A percentile compares a stretch with the other conserved stretches of the same genome.
phyloP scores from a whole-genome alignment of 169 alveolate species.

The Cyclospora cayetanensis region DNA sequence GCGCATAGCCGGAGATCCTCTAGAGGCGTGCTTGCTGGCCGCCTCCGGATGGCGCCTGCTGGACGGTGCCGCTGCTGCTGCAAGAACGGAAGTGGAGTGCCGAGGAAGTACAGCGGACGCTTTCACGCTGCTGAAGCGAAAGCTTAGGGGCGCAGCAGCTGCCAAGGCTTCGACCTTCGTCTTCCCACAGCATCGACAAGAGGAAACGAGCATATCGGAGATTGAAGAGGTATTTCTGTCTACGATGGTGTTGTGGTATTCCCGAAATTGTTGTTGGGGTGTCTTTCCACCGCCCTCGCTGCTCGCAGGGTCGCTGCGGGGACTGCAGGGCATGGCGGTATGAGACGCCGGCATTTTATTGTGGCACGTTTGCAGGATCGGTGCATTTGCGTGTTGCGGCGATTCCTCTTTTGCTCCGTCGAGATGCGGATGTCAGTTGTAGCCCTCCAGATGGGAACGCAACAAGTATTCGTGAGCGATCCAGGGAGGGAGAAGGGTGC shows the following conservation, averaged over 20 bases:
- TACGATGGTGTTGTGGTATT: not conserved
- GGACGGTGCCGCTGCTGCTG: conserved; percentile 72
- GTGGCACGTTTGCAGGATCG: not conserved
- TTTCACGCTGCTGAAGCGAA: not conserved
- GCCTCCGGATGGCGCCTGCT: conserved; percentile 74
- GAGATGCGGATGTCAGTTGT: not conserved
- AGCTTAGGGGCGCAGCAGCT: not conserved
- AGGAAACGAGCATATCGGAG: not conserved
- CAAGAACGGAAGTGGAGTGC: not conserved
- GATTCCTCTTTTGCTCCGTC: not conserved
- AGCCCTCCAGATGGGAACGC: too few relatives aligned
- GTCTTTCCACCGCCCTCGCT: not conserved
- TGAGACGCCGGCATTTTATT: too few relatives aligned
- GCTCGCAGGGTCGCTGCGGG: too few relatives aligned
- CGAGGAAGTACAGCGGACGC: not conserved
- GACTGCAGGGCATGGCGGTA: too few relatives aligned
- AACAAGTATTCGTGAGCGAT: too few relatives aligned
- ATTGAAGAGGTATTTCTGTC: not conserved
- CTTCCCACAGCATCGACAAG: not conserved
- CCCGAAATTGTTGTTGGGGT: not conserved
- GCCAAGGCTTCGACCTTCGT: not conserved
- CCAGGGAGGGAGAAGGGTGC: too few relatives aligned
- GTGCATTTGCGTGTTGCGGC: not conserved
- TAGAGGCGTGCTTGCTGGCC: conserved; percentile 46
- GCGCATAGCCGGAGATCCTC: conserved; percentile 58